phyloP scores from a whole-genome alignment of 176 grass and related monocot species.

The Poa pratensis region DNA sequence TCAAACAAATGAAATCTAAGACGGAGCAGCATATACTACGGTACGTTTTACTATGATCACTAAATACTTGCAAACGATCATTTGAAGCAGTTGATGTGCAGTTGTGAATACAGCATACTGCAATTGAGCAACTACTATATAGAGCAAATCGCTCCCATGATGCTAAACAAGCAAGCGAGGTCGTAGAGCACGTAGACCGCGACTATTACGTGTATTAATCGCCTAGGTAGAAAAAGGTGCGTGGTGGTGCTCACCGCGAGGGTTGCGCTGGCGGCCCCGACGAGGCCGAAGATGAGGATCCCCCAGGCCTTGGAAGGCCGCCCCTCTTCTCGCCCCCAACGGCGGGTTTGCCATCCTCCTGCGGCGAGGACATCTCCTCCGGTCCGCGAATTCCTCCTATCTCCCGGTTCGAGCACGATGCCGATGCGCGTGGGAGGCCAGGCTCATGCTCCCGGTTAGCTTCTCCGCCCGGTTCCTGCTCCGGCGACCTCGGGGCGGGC shows the following conservation, averaged over 20 bases:
- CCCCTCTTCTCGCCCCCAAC: constrained; percentile 41
- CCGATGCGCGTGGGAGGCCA: constrained; percentile 26
- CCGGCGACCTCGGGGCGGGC: neutral
- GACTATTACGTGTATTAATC: neutral
- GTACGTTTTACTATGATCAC: neutral
- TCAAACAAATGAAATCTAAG: constrained; percentile 29
- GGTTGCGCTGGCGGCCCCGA: constrained; percentile 78
- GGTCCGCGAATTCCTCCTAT: constrained; percentile 9
- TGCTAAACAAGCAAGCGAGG: constrained; percentile 8
- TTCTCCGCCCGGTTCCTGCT: constrained; percentile 18
- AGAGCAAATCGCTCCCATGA: neutral
- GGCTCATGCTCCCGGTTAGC: constrained; percentile 44
- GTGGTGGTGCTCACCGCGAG: constrained; percentile 52
- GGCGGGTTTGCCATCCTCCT: constrained; percentile 36
- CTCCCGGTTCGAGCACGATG: constrained; percentile 49
- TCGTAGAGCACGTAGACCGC: neutral
- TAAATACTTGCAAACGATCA: constrained; percentile 14
- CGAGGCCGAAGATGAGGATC: constrained; percentile 74
- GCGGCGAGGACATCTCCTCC: constrained; percentile 42
- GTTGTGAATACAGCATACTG: neutral
- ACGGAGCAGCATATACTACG: neutral
- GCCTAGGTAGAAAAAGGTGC: neutral
- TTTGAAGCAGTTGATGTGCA: neutral
- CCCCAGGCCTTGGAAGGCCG: constrained; percentile 76
- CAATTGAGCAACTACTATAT: neutral